Conservation (phyloP, 2,329 filamentous ascomycete species). For the Botrytis cinerea region DNA sequence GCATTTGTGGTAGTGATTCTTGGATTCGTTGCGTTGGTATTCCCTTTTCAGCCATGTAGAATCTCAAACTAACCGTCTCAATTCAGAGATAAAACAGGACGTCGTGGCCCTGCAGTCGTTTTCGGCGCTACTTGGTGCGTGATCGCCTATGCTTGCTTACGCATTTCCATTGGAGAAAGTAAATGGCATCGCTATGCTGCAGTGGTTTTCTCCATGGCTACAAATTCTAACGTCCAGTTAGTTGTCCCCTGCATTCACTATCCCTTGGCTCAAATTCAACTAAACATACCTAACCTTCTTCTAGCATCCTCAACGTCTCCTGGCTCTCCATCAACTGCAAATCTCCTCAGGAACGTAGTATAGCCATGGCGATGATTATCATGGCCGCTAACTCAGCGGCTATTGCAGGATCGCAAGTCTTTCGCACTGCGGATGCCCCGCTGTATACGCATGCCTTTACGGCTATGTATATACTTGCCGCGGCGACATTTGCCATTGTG, state of each 20-base stretch:
- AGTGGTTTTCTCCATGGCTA: not conserved
- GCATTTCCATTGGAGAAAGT: not conserved
- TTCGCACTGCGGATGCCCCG: not conserved
- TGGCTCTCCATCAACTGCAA: not conserved
- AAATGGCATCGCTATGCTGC: not conserved
- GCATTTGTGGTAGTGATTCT: not conserved
- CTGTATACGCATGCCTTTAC: not conserved
- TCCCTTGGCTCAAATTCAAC: not conserved
- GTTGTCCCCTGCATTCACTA: not conserved
- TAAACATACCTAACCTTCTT: not conserved
- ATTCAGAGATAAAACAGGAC: not conserved
- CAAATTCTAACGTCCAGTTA: not conserved
- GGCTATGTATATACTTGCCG: not conserved
- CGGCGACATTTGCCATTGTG: not conserved
- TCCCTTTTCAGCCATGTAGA: fast-evolving
- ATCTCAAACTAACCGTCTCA: not conserved
- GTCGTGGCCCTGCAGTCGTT: not conserved
- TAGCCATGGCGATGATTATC: not conserved
- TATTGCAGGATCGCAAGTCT: not conserved
- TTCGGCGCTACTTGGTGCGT: not conserved
- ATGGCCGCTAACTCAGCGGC: not conserved
- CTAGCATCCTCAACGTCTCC: not conserved
- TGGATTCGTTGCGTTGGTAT: not conserved
- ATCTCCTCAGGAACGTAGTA: not conserved
- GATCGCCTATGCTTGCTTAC: not conserved